phyloP scores from a whole-genome alignment of 2,329 filamentous ascomycete species.

The Aspergillus brasiliensis region DNA sequence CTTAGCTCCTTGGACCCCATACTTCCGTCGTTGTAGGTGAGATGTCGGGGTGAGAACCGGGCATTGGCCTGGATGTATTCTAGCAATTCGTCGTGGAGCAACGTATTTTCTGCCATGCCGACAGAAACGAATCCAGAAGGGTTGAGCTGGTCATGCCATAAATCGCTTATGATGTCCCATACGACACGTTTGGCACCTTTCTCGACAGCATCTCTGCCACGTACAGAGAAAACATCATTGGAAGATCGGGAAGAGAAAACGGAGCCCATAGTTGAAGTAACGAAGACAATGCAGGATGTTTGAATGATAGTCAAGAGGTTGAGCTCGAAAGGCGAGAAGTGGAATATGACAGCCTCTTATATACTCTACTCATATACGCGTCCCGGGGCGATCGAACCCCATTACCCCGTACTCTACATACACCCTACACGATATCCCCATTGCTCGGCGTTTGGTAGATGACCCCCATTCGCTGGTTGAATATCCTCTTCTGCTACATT shows the following conservation, averaged over 20 bases:
- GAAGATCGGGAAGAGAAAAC: not conserved
- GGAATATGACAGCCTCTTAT: no score
- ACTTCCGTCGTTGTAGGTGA: not conserved
- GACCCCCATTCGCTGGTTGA: no score
- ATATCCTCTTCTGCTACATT: no score
- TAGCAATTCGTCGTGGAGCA: not conserved
- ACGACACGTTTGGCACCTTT: not conserved
- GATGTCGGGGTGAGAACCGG: not conserved
- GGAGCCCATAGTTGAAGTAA: no score
- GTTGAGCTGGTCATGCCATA: not conserved
- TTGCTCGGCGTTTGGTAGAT: no score
- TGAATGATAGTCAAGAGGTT: no score
- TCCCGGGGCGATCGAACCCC: no score
- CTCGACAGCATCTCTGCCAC: not conserved
- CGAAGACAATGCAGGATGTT: no score
- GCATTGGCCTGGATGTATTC: not conserved
- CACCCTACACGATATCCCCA: no score
- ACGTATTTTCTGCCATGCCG: not conserved
- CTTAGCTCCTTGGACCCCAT: not conserved
- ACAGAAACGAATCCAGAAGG: not conserved
- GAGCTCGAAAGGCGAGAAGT: no score
- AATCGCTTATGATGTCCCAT: not conserved
- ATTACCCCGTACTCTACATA: no score
- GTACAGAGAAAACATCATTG: not conserved
- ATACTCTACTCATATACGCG: no score